Evolutionary conservation across 768 basidiomycete genomes (phyloP), one percentile per base, ranked within the genome.

Genomic region (Suillus lakei): DNA sequence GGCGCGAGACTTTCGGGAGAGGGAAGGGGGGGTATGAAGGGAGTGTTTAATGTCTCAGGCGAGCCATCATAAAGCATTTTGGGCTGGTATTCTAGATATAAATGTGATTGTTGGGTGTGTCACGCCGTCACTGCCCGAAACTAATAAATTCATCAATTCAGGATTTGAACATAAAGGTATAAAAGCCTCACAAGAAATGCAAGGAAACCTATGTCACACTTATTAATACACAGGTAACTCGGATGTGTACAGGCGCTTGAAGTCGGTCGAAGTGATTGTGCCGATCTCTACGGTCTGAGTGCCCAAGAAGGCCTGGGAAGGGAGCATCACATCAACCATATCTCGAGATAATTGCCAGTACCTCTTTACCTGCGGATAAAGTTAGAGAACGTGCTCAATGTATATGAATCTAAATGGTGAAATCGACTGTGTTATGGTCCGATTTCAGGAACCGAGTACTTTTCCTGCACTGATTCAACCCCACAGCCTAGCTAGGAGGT

Each of bases 21-120:
- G 50, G 78, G 75, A 6, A 74, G 70, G 63, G 84, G 83, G 46
- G 76, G 81, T 74, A 68, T 76, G 69, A 68, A 85, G 66, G 64
- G 83, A 76, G 65, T 84, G 76, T 50, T 72, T 13, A 68, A 68
- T 15, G 73, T 70, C 26, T 76, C 73, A 32, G 76, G 76, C 56
- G 70, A 67, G 51, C n/a, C n/a, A n/a, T 76, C 76, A 48, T 68
- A 76, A 15, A 76, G 48, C 76, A 76, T 76, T 18, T 51, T 63
- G 26, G 63, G 12, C 60, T 64, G 67, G 32, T 61, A 58, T 65
- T 23, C 50, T 62, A 53, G 69, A 69, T 78, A 77, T 69, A 69
- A 67, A 41, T 69, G 65, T 68, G 65, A 60, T 44, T 38, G 56
- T 70, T 48, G 68, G 68, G 60, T 69, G 26, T 59, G 72, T 63